A percentile compares a stretch with the other conserved stretches of the same genome.
phyloP scores from a whole-genome alignment of 352 stramenopile genomes.

The Phytophthora pseudosyringae region DNA sequence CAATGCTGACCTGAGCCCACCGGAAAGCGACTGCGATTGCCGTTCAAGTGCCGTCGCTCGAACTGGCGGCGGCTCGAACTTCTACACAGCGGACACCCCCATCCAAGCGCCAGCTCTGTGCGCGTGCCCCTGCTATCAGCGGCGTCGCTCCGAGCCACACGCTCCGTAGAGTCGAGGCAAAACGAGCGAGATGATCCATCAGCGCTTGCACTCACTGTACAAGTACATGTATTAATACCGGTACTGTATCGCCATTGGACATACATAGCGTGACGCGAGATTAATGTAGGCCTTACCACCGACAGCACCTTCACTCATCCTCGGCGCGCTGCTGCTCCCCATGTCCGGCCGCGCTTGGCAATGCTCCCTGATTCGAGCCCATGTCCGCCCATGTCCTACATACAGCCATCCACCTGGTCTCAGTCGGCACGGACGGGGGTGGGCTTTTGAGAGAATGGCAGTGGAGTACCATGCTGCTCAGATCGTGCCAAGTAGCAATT shows the following conservation, averaged over 20 bases:
- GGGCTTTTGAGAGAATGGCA: no score
- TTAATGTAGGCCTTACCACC: slow-evolving; percentile 11
- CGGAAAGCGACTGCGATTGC: background rate
- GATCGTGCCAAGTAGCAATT: background rate
- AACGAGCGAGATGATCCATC: background rate
- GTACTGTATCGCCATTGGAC: no score
- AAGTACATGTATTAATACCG: no score
- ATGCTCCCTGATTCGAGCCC: background rate
- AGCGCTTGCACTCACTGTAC: no score
- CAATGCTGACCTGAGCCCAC: background rate
- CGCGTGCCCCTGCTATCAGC: slow-evolving; percentile 5
- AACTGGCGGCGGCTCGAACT: slow-evolving; percentile 1
- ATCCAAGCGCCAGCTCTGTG: slow-evolving; percentile 12
- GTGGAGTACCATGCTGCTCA: no score
- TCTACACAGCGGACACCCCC: slow-evolving; percentile 7
- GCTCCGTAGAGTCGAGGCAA: slow-evolving; percentile 22
- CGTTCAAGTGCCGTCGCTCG: background rate
- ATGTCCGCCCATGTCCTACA: slow-evolving; percentile 27
- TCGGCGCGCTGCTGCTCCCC: background rate
- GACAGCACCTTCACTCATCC: slow-evolving; percentile 13
- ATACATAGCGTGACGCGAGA: background rate
- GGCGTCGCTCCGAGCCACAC: slow-evolving; percentile 16
- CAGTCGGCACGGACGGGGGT: background rate
- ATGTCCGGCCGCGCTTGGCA: slow-evolving; percentile 1
- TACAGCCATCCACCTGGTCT: background rate